These are phyloP conservation scores for Euphrasia arctica DNA, from an alignment of 305 asterid genomes.

Conservation along the genomic window DNA sequence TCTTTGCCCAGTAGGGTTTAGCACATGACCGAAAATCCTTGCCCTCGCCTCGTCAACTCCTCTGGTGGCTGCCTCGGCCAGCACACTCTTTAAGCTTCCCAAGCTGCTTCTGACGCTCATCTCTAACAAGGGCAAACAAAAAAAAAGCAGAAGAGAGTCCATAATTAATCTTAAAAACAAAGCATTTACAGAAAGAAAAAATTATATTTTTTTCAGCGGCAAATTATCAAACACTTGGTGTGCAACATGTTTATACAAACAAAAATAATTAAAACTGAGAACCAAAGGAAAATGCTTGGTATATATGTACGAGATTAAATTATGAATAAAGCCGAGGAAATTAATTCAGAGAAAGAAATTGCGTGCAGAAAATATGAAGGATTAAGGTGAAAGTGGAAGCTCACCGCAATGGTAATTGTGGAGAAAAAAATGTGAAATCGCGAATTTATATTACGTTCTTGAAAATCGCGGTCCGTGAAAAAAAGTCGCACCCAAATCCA, in stretches of 20 bases:
- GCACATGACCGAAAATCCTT: slow-evolving; percentile 80
- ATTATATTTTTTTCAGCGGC: not conserved
- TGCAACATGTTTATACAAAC: not conserved
- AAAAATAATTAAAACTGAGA: not conserved
- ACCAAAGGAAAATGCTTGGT: not conserved
- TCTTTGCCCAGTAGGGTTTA: slow-evolving; percentile 72
- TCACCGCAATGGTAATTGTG: not conserved
- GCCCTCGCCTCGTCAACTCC: slow-evolving; percentile 88
- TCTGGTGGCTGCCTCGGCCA: slow-evolving; percentile 70
- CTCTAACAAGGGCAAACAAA: not conserved
- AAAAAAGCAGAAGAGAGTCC: not conserved
- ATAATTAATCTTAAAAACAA: not conserved
- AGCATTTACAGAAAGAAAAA: not conserved
- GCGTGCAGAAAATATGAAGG: not conserved
- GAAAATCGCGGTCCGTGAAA: not conserved
- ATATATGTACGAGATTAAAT: not conserved
- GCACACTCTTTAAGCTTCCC: slow-evolving; percentile 57
- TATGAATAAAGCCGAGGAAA: not conserved
- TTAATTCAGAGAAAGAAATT: not conserved
- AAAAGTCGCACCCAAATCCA: too few species aligned
- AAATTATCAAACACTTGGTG: not conserved
- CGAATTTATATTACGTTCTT: not conserved
- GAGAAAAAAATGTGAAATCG: not conserved
- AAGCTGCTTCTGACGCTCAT: slow-evolving; percentile 39
- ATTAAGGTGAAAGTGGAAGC: not conserved